A percentile compares a stretch with the other conserved stretches of the same genome.
phyloP scores from a whole-genome alignment of 1,284 basidiomycete genomes.

The Sanghuangporus sanghuang region DNA sequence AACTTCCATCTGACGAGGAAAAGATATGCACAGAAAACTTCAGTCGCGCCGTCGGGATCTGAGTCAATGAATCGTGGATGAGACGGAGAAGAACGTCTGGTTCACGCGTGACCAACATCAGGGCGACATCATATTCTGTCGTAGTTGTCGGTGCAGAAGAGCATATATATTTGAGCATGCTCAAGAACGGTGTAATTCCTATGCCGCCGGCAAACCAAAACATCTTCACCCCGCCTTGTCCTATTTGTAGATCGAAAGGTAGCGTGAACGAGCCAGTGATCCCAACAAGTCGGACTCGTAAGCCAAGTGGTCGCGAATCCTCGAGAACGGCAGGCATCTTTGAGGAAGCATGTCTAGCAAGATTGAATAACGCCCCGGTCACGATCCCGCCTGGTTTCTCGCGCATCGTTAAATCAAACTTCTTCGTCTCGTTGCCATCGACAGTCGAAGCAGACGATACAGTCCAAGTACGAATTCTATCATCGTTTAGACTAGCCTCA shows the following conservation, averaged over 20 bases:
- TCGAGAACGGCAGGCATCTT: slow-evolving; percentile 34
- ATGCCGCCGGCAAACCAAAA: slow-evolving; percentile 56
- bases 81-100: slow-evolving; percentile 40
- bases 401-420: slow-evolving; percentile 45
- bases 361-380: slow-evolving; percentile 46
- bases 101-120: slow-evolving; percentile 46
- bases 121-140: slow-evolving; percentile 29
- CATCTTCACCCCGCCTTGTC: slow-evolving; percentile 20
- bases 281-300: slow-evolving; percentile 32
- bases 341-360: slow-evolving; percentile 36
- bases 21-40: slow-evolving; percentile 22
- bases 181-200: slow-evolving; percentile 53
- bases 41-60: neutral
- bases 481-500: slow-evolving; percentile 51
- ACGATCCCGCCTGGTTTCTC: slow-evolving; percentile 47
- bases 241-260: slow-evolving; percentile 1
- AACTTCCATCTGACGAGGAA: slow-evolving; percentile 16
- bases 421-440: slow-evolving; percentile 20
- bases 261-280: slow-evolving; percentile 35
- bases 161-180: slow-evolving; percentile 36
- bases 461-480: slow-evolving; percentile 63
- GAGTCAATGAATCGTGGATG: slow-evolving; percentile 26
- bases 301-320: slow-evolving; percentile 30
- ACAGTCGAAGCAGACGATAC: slow-evolving; percentile 32
- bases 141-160: neutral